Evolutionary conservation across 2,329 filamentous ascomycete genomes (phyloP), one percentile per base, ranked within the genome.

Genomic region (Phialophora macrospora): DNA sequence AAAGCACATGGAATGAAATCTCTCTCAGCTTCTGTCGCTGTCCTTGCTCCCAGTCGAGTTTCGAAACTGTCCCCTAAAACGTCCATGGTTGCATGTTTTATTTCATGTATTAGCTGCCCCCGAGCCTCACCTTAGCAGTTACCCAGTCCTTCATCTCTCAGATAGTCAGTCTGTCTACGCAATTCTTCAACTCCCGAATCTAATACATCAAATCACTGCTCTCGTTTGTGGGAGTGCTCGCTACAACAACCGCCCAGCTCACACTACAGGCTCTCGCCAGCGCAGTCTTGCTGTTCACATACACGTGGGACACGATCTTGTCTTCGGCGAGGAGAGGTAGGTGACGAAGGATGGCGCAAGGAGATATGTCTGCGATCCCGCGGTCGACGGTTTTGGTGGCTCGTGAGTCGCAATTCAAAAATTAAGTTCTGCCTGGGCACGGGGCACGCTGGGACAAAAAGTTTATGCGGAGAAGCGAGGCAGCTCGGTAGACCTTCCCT

Each of bases 161-260:
- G 82, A 97, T 97, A 84, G 94, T 93, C 73, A 97, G 86, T 74
- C 93, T 87, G 86, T 98, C 94, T 63, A 98, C 91, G 88, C 97
- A 96, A 81, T 96, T 91, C 85, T 94, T 96, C 76, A 97, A 84
- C 71, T 88, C 85, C 74, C 90, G 87, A 80, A 98, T 97, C 84
- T 96, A 92, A 75, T 87, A 86, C 79, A 89, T 91, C 67, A 98
- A 84, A 80, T 97, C 93, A 75, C 87, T 91, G 46, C 90, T 90
- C 81, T 96, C 92, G 85, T 96, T 96, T 80, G 90, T 93, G 72
- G 92, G 97, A 80, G 98, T 96, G 75, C 85, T 89, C 68, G 88
- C 89, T 48, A 92, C 90, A 74, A 98, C 97, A 68, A 98, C 93
- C 63, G 92, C 85, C 65, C 94, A 87, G 76, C 86, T 90, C 68